Percentiles rank a stretch among this genome's conserved stretches.
These are phyloP conservation scores for Exobasidium rhododendri DNA, from an alignment of 1,284 basidiomycete genomes.

Conservation along the genomic window DNA sequence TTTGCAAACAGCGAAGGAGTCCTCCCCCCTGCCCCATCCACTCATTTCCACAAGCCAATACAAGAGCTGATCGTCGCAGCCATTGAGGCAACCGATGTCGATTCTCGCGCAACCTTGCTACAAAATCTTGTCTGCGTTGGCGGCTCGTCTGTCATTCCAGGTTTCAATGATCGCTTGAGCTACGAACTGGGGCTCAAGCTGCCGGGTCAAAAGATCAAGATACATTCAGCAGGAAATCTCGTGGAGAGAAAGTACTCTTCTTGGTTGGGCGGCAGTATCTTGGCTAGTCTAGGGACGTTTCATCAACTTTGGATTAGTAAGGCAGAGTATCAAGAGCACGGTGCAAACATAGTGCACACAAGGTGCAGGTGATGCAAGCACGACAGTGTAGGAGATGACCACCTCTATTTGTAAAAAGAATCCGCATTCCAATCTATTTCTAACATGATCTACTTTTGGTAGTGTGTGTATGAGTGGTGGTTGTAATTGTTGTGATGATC, in stretches of 20 bases:
- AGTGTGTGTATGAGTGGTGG: neutral
- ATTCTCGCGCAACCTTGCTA: slow-evolving; percentile 81
- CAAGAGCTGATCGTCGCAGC: slow-evolving; percentile 69
- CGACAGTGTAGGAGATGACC: neutral
- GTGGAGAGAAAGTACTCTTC: slow-evolving; percentile 49
- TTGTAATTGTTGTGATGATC: too few species aligned
- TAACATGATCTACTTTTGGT: neutral
- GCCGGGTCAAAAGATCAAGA: slow-evolving; percentile 45
- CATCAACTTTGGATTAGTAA: slow-evolving; percentile 54
- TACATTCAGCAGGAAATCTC: slow-evolving; percentile 51
- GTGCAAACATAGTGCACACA: slow-evolving; percentile 47
- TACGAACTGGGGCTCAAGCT: slow-evolving; percentile 63
- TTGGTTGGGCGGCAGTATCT: slow-evolving; percentile 51
- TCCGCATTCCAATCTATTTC: too few species aligned
- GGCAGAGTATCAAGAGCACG: slow-evolving; percentile 54
- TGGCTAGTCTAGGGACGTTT: slow-evolving; percentile 51
- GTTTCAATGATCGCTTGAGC: slow-evolving; percentile 79
- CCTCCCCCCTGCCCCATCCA: slow-evolving; percentile 8
- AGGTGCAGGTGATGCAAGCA: slow-evolving; percentile 30
- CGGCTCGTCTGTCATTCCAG: slow-evolving; percentile 79
- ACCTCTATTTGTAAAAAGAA: too few species aligned
- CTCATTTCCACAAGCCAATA: slow-evolving; percentile 9
- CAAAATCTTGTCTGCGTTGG: slow-evolving; percentile 93
- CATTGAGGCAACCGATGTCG: slow-evolving; percentile 81
- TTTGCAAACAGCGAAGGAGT: slow-evolving; percentile 56